These are phyloP conservation scores for Penicillium hesseltinei DNA, from an alignment of 2,329 filamentous ascomycete species.

Conservation along the genomic window DNA sequence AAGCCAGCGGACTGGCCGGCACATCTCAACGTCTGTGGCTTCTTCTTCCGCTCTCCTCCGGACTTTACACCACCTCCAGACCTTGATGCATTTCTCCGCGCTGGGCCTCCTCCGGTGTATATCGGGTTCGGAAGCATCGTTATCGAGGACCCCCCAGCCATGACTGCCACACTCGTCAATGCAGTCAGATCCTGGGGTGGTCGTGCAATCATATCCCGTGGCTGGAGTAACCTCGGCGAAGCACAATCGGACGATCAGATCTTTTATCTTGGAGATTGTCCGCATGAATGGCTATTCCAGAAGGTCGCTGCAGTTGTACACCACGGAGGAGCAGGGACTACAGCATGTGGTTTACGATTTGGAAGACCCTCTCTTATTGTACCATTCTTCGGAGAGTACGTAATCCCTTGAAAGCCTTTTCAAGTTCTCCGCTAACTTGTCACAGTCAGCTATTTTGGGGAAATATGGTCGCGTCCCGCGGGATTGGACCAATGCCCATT, in stretches of 20 bases:
- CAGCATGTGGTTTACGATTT: conserved; percentile 51
- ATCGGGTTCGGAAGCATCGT: conserved; percentile 58
- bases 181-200: conserved; percentile 48
- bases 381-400: conserved; percentile 53
- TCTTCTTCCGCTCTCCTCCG: conserved; percentile 40
- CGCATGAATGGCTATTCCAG: conserved; percentile 58
- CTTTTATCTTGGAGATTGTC: conserved; percentile 53
- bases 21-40: conserved; percentile 41
- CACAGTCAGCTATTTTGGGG: conserved; percentile 53
- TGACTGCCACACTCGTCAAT: conserved; percentile 47
- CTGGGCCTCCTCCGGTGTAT: conserved; percentile 51
- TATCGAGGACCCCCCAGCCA: conserved; percentile 46
- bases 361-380: conserved; percentile 55
- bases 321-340: conserved; percentile 58
- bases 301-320: conserved; percentile 56
- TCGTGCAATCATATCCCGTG: conserved; percentile 53
- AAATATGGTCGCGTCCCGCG: conserved; percentile 48
- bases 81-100: conserved; percentile 43
- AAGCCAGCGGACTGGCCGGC: conserved; percentile 37
- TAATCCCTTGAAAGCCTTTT: fast-evolving
- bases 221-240: conserved; percentile 50
- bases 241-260: conserved; percentile 34
- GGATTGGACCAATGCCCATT: conserved; percentile 50
- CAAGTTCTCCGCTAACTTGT: background rate
- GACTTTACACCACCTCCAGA: conserved; percentile 39